Percentiles rank a stretch among this genome's conserved stretches.
These are phyloP conservation scores for Discostella stelligera DNA, from an alignment of 352 stramenopile species.

Conservation along the genomic window DNA sequence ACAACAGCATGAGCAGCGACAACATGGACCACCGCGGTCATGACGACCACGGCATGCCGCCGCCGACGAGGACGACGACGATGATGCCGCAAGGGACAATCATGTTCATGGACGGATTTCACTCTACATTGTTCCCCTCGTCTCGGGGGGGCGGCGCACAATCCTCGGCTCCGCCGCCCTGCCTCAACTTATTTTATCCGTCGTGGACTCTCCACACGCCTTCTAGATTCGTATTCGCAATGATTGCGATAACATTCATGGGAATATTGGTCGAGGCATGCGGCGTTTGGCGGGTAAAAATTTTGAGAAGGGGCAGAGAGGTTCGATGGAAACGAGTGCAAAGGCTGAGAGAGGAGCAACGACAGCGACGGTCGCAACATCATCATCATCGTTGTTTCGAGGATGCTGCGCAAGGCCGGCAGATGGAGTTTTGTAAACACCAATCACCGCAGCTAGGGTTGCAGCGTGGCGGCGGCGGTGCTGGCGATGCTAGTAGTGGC, in stretches of 20 bases:
- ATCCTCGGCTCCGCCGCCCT: constrained; percentile 20
- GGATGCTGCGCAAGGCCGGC: constrained; percentile 2
- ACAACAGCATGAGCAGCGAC: constrained; percentile 4
- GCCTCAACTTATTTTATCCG: constrained; percentile 40
- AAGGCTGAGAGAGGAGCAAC: background rate
- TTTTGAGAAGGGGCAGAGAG: constrained; percentile 21
- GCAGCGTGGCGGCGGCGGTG: constrained; percentile 4
- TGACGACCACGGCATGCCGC: constrained; percentile 15
- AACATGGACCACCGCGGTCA: constrained; percentile 17
- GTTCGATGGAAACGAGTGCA: constrained; percentile 14
- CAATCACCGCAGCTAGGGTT: background rate
- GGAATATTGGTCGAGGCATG: constrained; percentile 47
- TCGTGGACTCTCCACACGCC: constrained; percentile 37
- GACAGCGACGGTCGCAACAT: background rate
- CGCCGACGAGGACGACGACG: no score
- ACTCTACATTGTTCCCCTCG: constrained; percentile 38
- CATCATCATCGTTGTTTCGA: no score
- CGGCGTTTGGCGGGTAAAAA: constrained; percentile 34
- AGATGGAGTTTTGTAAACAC: constrained; percentile 6
- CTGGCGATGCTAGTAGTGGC: constrained; percentile 16
- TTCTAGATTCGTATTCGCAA: constrained; percentile 38
- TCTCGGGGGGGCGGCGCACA: no score
- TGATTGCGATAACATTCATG: constrained; percentile 31
- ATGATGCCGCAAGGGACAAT: constrained; percentile 29
- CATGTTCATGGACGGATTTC: constrained; percentile 56